A percentile compares a stretch with the other conserved stretches of the same genome.
Conservation (phyloP, 2,329 filamentous ascomycete species). For the Colletotrichum coccodes region DNA sequence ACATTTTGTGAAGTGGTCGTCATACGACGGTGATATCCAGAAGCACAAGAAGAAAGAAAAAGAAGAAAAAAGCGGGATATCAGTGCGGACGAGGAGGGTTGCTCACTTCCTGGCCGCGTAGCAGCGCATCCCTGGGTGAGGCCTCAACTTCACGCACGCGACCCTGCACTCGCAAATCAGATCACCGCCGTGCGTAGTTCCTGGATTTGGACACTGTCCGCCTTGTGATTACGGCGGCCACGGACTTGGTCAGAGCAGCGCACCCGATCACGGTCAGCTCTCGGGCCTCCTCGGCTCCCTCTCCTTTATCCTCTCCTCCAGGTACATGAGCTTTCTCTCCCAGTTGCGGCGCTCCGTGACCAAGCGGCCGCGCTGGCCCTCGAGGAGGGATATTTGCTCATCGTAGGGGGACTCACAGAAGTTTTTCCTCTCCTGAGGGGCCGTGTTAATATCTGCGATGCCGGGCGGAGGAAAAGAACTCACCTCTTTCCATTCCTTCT, state of each 20-base stretch:
- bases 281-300: conserved; percentile 40
- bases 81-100: background rate
- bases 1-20: background rate
- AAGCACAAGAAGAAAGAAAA: too few species aligned
- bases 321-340: conserved; percentile 53
- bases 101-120: background rate
- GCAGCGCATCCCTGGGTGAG: background rate
- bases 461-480: background rate
- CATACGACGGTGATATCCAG: background rate
- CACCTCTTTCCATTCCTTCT: conserved; percentile 57
- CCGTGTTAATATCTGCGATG: background rate
- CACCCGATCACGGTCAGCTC: background rate
- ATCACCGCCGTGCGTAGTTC: background rate
- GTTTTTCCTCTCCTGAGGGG: conserved; percentile 42
- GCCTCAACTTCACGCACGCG: background rate
- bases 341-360: conserved; percentile 49
- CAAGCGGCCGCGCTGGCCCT: conserved; percentile 52
- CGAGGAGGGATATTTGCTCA: conserved; percentile 57
- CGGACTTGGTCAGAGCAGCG: background rate
- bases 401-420: conserved; percentile 51
- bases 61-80: too few species aligned
- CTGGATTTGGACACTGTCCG: background rate
- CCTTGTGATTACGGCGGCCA: background rate
- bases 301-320: conserved; percentile 51
- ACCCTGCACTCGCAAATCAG: background rate